Percentiles rank a stretch among this genome's conserved stretches.
phyloP scores from a whole-genome alignment of 176 grass and related monocot species.

The Juncus effusus region DNA sequence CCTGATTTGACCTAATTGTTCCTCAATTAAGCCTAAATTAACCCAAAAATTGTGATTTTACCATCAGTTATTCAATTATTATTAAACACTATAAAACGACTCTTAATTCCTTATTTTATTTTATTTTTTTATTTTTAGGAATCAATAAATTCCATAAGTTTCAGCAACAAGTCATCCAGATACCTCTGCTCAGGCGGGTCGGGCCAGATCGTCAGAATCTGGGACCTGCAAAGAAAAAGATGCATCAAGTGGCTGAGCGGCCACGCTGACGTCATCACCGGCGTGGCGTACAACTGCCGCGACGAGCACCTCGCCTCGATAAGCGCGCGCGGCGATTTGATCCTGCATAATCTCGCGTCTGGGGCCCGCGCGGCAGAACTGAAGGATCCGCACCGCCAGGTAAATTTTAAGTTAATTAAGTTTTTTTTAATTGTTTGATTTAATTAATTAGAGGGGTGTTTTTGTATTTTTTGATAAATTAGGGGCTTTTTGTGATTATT shows the following conservation, averaged over 20 bases:
- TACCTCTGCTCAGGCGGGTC: slow-evolving; percentile 95
- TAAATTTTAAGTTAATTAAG: slow-evolving; percentile 26
- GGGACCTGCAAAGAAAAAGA: slow-evolving; percentile 55
- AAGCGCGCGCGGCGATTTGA: slow-evolving; percentile 87
- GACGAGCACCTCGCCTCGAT: slow-evolving; percentile 98
- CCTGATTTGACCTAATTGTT: not conserved
- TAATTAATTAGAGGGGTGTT: too few species aligned
- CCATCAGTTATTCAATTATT: not conserved
- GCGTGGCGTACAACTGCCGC: slow-evolving; percentile 95
- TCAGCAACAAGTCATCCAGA: slow-evolving; percentile 96
- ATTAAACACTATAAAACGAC: not conserved
- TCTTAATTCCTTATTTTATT: slow-evolving; percentile 9
- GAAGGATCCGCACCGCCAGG: slow-evolving; percentile 96
- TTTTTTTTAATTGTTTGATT: too few species aligned
- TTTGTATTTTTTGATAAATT: too few species aligned
- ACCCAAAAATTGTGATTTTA: not conserved
- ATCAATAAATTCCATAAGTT: slow-evolving; percentile 85
- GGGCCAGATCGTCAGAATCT: slow-evolving; percentile 94
- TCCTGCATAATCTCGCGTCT: slow-evolving; percentile 98
- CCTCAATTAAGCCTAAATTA: not conserved
- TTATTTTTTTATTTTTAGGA: slow-evolving; percentile 47
- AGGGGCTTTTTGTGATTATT: too few species aligned
- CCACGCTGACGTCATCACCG: slow-evolving; percentile 84
- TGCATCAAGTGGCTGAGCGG: slow-evolving; percentile 96
- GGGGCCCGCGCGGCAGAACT: slow-evolving; percentile 89